Evolutionary conservation across 345 rosid species (phyloP).

Genomic region (Aegle marmelos): DNA sequence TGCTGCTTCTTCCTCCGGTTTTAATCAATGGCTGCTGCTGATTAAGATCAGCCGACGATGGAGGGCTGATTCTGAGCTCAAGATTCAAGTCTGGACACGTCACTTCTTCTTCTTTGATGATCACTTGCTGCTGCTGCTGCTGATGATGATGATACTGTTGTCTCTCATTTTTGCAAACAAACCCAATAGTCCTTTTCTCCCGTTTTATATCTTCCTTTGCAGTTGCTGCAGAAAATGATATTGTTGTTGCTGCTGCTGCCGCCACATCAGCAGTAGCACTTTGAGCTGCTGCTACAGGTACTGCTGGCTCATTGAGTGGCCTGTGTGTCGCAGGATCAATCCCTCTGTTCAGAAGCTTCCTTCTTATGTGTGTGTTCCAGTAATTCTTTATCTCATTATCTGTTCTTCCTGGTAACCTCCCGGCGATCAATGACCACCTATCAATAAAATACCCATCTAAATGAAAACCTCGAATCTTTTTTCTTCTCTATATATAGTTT

Average conservation of each 20-base stretch:
- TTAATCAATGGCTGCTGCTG: constrained; percentile 22
- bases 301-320: constrained; percentile 40
- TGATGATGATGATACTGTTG: neutral
- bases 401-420: constrained; percentile 72
- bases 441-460: neutral
- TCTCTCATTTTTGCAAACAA: constrained; percentile 30
- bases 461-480: neutral
- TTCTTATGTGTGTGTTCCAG: constrained; percentile 75
- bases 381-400: constrained; percentile 79
- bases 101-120: constrained; percentile 23
- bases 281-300: neutral
- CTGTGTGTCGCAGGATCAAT: constrained; percentile 68
- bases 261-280: constrained; percentile 9
- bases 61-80: constrained; percentile 85
- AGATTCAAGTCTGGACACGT: constrained; percentile 77
- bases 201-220: constrained; percentile 24
- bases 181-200: constrained; percentile 9
- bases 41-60: constrained; percentile 27
- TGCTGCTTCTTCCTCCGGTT: constrained; percentile 20
- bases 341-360: constrained; percentile 62
- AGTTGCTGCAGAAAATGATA: constrained; percentile 31
- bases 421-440: constrained; percentile 60
- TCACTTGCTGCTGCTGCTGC: neutral
- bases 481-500: too few relatives aligned
- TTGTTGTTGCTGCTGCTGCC: constrained; percentile 5